Evolutionary conservation across 139 green algal genomes (phyloP).

Genomic region (Gonium pectorale): DNA sequence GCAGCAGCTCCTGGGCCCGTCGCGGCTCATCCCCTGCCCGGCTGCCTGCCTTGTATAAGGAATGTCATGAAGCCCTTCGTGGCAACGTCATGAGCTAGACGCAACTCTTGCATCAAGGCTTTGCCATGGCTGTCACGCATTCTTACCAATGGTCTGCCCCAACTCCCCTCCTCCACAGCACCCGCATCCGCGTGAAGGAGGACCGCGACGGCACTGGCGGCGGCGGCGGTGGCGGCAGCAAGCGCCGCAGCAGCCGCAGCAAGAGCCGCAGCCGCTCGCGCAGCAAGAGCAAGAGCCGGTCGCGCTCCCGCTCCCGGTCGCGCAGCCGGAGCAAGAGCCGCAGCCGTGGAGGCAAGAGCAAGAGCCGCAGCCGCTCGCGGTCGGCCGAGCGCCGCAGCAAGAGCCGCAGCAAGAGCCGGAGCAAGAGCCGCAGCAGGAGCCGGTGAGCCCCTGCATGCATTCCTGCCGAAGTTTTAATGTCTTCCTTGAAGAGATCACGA

Average conservation of each 20-base stretch:
- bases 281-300: constrained; percentile 25
- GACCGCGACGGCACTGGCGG: constrained; percentile 21
- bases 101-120: not conserved
- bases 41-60: too few relatives aligned
- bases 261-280: constrained; percentile 41
- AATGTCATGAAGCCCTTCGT: too few relatives aligned
- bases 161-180: too few relatives aligned
- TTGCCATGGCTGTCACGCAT: not conserved
- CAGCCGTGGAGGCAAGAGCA: not conserved
- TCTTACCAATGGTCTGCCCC: too few relatives aligned
- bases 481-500: too few relatives aligned
- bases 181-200: constrained; percentile 58
- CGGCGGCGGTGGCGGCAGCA: not conserved
- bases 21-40: too few relatives aligned
- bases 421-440: constrained; percentile 1
- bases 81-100: too few relatives aligned
- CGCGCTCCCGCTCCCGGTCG: constrained; percentile 30
- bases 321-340: constrained; percentile 32
- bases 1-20: not conserved
- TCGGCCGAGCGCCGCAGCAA: not conserved
- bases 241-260: constrained; percentile 16
- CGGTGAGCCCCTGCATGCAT: too few relatives aligned
- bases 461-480: too few relatives aligned
- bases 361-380: constrained; percentile 27
- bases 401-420: constrained; percentile 36